Conservation (phyloP, 768 basidiomycete genomes). For the Pleurotus platypus region DNA sequence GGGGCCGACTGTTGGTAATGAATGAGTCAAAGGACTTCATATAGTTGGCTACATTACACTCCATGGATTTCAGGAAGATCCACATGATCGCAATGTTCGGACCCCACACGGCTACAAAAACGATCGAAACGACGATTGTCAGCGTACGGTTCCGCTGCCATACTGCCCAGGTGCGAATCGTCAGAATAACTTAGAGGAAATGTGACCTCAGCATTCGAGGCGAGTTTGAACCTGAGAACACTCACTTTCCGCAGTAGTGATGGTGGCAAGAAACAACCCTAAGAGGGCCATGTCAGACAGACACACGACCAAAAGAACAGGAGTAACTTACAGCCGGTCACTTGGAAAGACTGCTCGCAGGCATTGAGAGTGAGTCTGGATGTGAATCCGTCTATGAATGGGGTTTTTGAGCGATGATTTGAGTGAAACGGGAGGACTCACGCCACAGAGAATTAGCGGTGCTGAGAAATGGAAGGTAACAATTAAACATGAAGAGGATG, state of each 20-base stretch:
- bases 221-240: not conserved
- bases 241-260: constrained; percentile 12
- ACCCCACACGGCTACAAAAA: constrained; percentile 7
- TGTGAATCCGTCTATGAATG: not conserved
- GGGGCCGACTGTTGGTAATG: too few species aligned
- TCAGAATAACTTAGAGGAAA: constrained; percentile 10
- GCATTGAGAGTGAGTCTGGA: not conserved
- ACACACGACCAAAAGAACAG: too few species aligned
- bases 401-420: not conserved
- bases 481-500: constrained; percentile 9
- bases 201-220: not conserved
- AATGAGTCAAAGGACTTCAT: too few species aligned
- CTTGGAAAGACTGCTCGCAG: not conserved
- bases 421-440: not conserved
- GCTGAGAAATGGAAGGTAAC: constrained; percentile 10
- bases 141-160: constrained; percentile 9
- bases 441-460: constrained; percentile 1
- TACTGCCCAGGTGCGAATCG: constrained; percentile 12
- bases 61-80: constrained; percentile 7
- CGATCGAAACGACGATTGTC: constrained; percentile 4
- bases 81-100: constrained; percentile 6
- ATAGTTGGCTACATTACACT: constrained; percentile 7
- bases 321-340: too few species aligned
- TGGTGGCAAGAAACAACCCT: not conserved
- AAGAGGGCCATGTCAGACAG: too few species aligned